Evolutionary conservation across 208 protist genomes (phyloP).

Genomic region (Trypanosoma scelopori): DNA sequence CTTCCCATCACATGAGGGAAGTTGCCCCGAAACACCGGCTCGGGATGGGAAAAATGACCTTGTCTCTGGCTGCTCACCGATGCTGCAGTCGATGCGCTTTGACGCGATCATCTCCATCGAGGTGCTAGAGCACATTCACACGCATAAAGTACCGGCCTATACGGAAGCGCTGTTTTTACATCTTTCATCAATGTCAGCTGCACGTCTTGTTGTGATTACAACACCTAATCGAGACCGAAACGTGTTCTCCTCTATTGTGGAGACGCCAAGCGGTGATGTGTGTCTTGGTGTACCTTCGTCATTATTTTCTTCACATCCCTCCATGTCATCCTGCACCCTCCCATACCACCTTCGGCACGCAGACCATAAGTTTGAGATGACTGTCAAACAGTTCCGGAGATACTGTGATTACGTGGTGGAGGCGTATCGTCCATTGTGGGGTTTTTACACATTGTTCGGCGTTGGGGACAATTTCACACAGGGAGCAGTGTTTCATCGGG

Average conservation of each 20-base stretch:
- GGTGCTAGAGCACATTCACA: constrained; percentile 54
- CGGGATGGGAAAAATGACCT: neutral
- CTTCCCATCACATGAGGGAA: neutral
- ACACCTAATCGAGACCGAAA: constrained; percentile 61
- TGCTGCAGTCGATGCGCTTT: constrained; percentile 3
- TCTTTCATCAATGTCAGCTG: constrained; percentile 29
- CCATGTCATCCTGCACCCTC: neutral
- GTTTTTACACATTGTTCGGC: constrained; percentile 30
- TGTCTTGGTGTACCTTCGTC: neutral
- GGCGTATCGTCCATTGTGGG: constrained; percentile 35
- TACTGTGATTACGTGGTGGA: constrained; percentile 52
- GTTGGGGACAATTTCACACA: constrained; percentile 52
- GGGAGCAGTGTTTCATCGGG: constrained; percentile 40
- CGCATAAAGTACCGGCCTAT: constrained; percentile 41
- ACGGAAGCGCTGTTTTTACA: constrained; percentile 49
- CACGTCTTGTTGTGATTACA: constrained; percentile 41
- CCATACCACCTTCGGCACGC: constrained; percentile 27
- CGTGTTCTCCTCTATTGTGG: neutral
- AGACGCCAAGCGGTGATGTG: neutral
- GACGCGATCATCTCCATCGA: constrained; percentile 65
- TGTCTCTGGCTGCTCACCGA: neutral
- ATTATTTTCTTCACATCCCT: neutral
- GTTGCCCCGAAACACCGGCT: neutral
- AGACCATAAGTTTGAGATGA: constrained; percentile 67
- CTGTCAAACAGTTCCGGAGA: constrained; percentile 33